Conservation (phyloP, 495 filamentous ascomycete genomes). For the Penicillium pancosmium region DNA sequence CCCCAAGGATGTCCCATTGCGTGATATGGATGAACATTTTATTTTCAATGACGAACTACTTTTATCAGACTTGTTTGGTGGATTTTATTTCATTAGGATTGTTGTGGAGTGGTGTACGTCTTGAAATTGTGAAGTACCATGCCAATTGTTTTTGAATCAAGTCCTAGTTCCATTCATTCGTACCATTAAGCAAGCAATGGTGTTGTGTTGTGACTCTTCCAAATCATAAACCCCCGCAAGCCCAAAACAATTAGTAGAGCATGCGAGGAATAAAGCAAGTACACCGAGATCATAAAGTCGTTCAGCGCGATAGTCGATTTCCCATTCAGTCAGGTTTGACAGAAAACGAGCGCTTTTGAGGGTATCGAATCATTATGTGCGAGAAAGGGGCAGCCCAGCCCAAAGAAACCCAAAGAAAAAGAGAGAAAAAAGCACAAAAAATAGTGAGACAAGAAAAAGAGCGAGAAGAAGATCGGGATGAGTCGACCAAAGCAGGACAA, state of each 20-base stretch:
- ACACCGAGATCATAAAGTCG: constrained; percentile 25
- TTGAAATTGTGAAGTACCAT: constrained; percentile 4
- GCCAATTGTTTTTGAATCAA: constrained; percentile 1
- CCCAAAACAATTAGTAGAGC: not conserved
- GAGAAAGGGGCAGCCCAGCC: constrained; percentile 5
- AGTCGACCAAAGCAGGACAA: constrained; percentile 8
- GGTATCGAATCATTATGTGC: constrained; percentile 32
- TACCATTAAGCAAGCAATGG: not conserved
- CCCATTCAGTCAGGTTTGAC: constrained; percentile 3
- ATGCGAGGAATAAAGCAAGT: constrained; percentile 7
- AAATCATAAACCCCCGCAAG: not conserved
- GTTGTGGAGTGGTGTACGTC: not conserved
- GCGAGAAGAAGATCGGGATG: not conserved
- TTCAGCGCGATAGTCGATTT: constrained; percentile 14
- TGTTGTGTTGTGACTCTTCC: not conserved
- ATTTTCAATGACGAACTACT: not conserved
- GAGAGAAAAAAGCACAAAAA: not conserved
- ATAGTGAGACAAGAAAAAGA: not conserved
- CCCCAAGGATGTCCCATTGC: no score
- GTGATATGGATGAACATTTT: no score
- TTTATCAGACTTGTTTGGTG: not conserved
- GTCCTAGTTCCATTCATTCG: not conserved
- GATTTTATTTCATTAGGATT: not conserved
- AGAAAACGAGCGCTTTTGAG: constrained; percentile 18
- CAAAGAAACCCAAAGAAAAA: constrained; percentile 7